These are phyloP conservation scores for Achaetomium macrosporum DNA, from an alignment of 2,329 filamentous ascomycete genomes.

Conservation along the genomic window DNA sequence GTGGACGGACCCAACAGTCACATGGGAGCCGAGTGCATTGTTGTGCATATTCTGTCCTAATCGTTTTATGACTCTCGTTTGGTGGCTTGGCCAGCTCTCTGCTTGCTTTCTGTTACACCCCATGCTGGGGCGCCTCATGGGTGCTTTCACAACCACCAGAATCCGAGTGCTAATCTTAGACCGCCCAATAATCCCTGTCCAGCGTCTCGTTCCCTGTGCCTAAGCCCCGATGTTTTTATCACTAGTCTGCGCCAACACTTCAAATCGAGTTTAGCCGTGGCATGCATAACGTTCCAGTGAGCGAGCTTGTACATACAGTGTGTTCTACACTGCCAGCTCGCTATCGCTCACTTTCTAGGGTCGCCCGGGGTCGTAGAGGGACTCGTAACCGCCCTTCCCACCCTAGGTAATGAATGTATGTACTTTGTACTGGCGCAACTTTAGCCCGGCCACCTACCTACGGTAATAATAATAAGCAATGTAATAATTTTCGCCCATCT, in stretches of 20 bases:
- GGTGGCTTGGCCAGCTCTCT: neutral
- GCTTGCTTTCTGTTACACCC: conserved; percentile 4
- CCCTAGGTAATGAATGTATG: neutral
- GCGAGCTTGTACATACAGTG: neutral
- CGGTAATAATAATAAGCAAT: conserved; percentile 11
- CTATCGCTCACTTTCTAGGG: neutral
- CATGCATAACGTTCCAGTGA: neutral
- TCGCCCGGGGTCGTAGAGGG: neutral
- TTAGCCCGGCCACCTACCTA: neutral
- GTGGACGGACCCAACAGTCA: no score
- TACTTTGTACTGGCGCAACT: conserved; percentile 6
- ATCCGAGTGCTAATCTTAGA: conserved; percentile 14
- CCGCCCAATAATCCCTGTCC: conserved; percentile 18
- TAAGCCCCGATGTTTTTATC: conserved; percentile 11
- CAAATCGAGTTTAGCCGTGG: conserved; percentile 14
- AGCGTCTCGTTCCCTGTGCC: conserved; percentile 1
- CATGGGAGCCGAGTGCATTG: no score
- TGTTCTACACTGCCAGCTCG: neutral
- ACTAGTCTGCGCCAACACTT: conserved; percentile 18
- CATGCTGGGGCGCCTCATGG: conserved; percentile 2
- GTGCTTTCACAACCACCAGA: conserved; percentile 5
- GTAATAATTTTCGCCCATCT: neutral
- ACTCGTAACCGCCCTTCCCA: neutral
- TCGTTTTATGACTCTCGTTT: no score
- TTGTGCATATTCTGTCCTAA: no score